Evolutionary conservation across 176 grass and related monocot species (phyloP).

Genomic region (Carex myosuroides): DNA sequence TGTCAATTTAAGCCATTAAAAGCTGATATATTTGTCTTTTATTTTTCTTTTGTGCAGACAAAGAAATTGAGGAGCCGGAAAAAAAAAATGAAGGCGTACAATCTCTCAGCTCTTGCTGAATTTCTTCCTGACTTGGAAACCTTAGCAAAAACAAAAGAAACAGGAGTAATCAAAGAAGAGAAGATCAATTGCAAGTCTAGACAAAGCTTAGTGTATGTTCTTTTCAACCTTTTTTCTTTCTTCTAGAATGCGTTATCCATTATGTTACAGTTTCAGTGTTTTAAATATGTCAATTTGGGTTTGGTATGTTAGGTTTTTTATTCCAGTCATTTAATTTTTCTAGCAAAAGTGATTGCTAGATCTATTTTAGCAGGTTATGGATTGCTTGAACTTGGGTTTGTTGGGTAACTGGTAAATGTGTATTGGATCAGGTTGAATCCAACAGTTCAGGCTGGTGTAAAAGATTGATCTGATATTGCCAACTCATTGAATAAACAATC

Average conservation of each 20-base stretch:
- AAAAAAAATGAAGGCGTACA: slow-evolving; percentile 82
- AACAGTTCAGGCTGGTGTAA: background rate
- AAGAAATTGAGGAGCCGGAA: slow-evolving; percentile 40
- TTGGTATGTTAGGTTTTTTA: background rate
- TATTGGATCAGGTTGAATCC: background rate
- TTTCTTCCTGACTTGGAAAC: slow-evolving; percentile 47
- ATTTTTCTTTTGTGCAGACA: slow-evolving; percentile 34
- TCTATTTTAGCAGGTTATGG: background rate
- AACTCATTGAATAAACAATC: background rate
- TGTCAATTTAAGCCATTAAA: no score
- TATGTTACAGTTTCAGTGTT: background rate
- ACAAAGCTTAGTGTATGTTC: slow-evolving; percentile 64
- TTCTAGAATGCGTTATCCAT: background rate
- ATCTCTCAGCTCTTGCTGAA: slow-evolving; percentile 54
- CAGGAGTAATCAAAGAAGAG: background rate
- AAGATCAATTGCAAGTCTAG: slow-evolving; percentile 72
- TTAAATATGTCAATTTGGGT: background rate
- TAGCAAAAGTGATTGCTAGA: no score
- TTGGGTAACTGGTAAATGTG: background rate
- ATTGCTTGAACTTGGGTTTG: background rate
- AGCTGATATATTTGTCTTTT: background rate
- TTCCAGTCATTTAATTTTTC: background rate
- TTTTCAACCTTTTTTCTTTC: background rate
- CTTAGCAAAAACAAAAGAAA: background rate
- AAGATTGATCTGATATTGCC: background rate